Evolutionary conservation across 2,329 filamentous ascomycete genomes (phyloP).

Genomic region (Colletotrichum karsti): DNA sequence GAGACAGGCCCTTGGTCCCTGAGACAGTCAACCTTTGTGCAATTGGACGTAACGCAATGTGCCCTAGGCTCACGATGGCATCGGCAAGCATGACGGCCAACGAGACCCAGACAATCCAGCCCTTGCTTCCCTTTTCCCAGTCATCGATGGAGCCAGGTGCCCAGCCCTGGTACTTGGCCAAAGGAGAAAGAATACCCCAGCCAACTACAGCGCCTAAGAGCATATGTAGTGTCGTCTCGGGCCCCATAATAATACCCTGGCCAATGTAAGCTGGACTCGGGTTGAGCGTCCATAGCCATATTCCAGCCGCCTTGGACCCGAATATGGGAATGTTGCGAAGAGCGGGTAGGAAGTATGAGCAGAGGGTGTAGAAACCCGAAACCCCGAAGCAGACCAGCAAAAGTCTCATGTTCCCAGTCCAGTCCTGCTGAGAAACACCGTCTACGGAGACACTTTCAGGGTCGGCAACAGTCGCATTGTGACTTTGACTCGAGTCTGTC

Average conservation of each 20-base stretch:
- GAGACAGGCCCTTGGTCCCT: background rate
- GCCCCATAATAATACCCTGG: constrained; percentile 98
- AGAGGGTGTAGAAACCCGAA: constrained; percentile 76
- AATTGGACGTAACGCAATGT: constrained; percentile 74
- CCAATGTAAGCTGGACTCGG: constrained; percentile 97
- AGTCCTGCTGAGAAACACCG: constrained; percentile 36
- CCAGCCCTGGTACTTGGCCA: constrained; percentile 89
- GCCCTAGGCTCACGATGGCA: constrained; percentile 86
- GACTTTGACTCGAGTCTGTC: background rate
- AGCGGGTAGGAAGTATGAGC: constrained; percentile 89
- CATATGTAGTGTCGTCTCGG: constrained; percentile 95
- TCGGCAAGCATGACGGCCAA: constrained; percentile 97
- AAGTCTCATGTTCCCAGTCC: constrained; percentile 60
- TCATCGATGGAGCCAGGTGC: constrained; percentile 86
- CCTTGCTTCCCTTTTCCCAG: constrained; percentile 94
- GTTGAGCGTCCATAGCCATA: constrained; percentile 96
- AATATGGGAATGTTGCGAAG: constrained; percentile 89
- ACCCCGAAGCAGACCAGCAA: constrained; percentile 65
- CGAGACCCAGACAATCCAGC: constrained; percentile 98
- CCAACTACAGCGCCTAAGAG: constrained; percentile 87
- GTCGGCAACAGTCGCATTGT: background rate
- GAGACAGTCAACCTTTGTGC: background rate
- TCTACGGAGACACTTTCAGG: constrained; percentile 1
- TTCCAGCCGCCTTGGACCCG: constrained; percentile 74
- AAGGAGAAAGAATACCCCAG: constrained; percentile 89